These are phyloP conservation scores for Hura crepitans DNA, from an alignment of 441 rosid species.

Conservation along the genomic window DNA sequence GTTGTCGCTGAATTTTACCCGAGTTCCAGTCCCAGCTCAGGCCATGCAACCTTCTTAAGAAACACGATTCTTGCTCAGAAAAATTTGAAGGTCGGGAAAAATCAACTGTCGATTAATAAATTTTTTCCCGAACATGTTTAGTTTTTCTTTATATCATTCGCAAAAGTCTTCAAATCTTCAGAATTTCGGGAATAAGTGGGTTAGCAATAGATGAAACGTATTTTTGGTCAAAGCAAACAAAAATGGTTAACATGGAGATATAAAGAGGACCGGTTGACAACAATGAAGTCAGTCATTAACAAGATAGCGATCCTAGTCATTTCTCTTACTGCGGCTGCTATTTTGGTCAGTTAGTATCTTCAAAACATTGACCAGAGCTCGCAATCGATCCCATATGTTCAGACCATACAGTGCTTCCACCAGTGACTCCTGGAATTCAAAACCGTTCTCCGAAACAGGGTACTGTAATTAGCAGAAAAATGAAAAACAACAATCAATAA, in stretches of 20 bases:
- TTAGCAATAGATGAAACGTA: neutral
- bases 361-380: constrained; percentile 69
- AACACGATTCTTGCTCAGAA: neutral
- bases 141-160: neutral
- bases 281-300: neutral
- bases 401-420: constrained; percentile 79
- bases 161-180: constrained; percentile 3
- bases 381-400: constrained; percentile 79
- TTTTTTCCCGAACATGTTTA: neutral
- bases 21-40: neutral
- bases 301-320: constrained; percentile 35
- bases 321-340: constrained; percentile 36
- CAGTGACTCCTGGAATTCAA: constrained; percentile 78
- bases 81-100: neutral
- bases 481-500: constrained; percentile 3
- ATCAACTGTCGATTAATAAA: too few species aligned
- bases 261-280: neutral
- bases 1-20: too few species aligned
- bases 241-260: neutral
- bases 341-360: constrained; percentile 69
- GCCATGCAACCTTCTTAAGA: neutral
- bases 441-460: constrained; percentile 77
- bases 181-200: neutral
- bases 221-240: neutral
- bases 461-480: constrained; percentile 41